A percentile compares a stretch with the other conserved stretches of the same genome.
phyloP scores from a whole-genome alignment of 768 basidiomycete genomes.

The Tricholoma furcatifolium region DNA sequence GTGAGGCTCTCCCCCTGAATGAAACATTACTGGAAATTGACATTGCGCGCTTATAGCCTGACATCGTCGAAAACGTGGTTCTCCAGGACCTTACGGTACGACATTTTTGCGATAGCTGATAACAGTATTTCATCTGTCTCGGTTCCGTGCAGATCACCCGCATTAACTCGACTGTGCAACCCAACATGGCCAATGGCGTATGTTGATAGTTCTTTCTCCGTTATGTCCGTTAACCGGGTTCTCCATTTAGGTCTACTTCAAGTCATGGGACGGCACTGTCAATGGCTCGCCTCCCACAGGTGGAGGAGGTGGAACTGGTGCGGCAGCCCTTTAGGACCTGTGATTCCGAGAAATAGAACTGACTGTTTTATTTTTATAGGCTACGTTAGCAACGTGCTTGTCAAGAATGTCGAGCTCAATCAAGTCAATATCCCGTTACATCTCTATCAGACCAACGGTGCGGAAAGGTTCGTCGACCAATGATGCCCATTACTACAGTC shows the following conservation, averaged over 20 bases:
- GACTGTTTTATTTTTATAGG: conserved; percentile 27
- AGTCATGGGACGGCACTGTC: conserved; percentile 52
- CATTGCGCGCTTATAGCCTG: conserved; percentile 34
- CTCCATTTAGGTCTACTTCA: conserved; percentile 47
- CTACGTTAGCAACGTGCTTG: conserved; percentile 41
- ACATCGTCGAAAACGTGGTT: conserved; percentile 50
- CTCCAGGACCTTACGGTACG: conserved; percentile 47
- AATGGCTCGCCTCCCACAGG: conserved; percentile 54
- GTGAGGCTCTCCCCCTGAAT: conserved; percentile 24
- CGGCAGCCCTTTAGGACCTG: neutral
- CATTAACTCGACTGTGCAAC: conserved; percentile 46
- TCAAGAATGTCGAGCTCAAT: conserved; percentile 43
- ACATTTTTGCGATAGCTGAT: neutral
- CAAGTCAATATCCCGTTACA: conserved; percentile 45
- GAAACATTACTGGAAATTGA: neutral
- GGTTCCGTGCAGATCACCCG: conserved; percentile 38
- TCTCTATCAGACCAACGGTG: conserved; percentile 52
- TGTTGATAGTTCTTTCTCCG: conserved; percentile 8
- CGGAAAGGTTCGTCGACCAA: conserved; percentile 32
- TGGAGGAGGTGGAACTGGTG: conserved; percentile 53
- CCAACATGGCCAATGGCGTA: conserved; percentile 55
- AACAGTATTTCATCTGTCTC: neutral
- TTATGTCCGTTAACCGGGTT: neutral
- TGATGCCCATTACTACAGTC: neutral
- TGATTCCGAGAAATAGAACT: neutral